A percentile compares a stretch with the other conserved stretches of the same genome.
Evolutionary conservation across 768 basidiomycete species (phyloP).

Genomic region (Phylloporus scabripes): DNA sequence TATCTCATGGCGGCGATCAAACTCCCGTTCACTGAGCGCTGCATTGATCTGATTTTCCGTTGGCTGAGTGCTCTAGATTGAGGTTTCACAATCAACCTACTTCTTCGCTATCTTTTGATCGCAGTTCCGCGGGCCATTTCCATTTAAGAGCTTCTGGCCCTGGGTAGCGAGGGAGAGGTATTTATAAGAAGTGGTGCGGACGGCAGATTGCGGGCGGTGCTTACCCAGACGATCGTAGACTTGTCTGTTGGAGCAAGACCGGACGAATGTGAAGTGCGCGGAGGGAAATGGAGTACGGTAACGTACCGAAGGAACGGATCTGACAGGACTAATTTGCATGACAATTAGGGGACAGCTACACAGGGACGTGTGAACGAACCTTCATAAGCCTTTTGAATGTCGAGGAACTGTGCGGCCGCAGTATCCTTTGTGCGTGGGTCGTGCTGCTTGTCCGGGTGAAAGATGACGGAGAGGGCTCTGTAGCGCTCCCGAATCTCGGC

Average conservation of each 20-base stretch:
- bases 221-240: slow-evolving; percentile 73
- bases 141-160: slow-evolving; percentile 37
- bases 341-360: slow-evolving; percentile 10
- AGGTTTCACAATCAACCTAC: slow-evolving; percentile 31
- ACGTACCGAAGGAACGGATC: slow-evolving; percentile 65
- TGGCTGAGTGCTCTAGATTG: slow-evolving; percentile 16
- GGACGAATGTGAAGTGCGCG: slow-evolving; percentile 4
- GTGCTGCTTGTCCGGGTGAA: slow-evolving; percentile 82
- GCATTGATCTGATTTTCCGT: slow-evolving; percentile 42
- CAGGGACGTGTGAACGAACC: slow-evolving; percentile 34
- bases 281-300: slow-evolving; percentile 1
- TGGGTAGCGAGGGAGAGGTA: slow-evolving; percentile 11
- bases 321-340: slow-evolving; percentile 48
- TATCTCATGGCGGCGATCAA: slow-evolving; percentile 33
- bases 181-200: slow-evolving; percentile 8
- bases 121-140: slow-evolving; percentile 42
- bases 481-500: slow-evolving; percentile 73
- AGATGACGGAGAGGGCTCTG: slow-evolving; percentile 63
- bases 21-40: slow-evolving; percentile 37
- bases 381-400: slow-evolving; percentile 82
- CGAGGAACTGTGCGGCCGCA: slow-evolving; percentile 63
- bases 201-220: slow-evolving; percentile 9
- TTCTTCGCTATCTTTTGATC: slow-evolving; percentile 43
- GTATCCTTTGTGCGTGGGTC: slow-evolving; percentile 49
- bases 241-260: slow-evolving; percentile 38